A percentile compares a stretch with the other conserved stretches of the same genome.
Evolutionary conservation across 164 flowering plant genomes (phyloP).

Genomic region (Magnolia sinica): DNA sequence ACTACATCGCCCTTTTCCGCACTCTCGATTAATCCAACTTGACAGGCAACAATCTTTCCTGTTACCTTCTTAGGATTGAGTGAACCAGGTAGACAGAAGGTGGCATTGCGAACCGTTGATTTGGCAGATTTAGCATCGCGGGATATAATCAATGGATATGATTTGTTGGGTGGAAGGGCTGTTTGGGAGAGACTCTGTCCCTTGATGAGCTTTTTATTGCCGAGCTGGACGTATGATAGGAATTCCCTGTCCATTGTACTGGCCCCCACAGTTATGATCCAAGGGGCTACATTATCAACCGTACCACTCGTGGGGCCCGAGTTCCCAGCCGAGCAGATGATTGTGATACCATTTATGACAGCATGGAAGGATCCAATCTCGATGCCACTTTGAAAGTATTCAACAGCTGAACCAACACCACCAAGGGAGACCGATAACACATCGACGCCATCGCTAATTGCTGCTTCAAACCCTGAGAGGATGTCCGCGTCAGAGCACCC

Average conservation of each 20-base stretch:
- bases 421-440: slow-evolving; percentile 6
- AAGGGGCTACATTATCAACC: background rate
- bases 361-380: background rate
- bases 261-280: slow-evolving; percentile 12
- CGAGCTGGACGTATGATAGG: background rate
- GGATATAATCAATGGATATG: slow-evolving; percentile 31
- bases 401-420: background rate
- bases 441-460: slow-evolving; percentile 11
- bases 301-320: background rate
- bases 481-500: background rate
- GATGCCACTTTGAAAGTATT: background rate
- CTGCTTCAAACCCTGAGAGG: slow-evolving; percentile 9
- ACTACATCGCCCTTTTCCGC: too few species aligned
- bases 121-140: slow-evolving; percentile 18
- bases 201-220: background rate
- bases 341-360: background rate
- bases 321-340: slow-evolving; percentile 6
- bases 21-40: too few species aligned
- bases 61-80: too few species aligned
- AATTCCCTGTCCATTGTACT: slow-evolving; percentile 8
- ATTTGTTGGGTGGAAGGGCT: slow-evolving; percentile 19
- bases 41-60: too few species aligned
- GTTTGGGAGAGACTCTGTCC: slow-evolving; percentile 66
- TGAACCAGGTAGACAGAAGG: too few species aligned
- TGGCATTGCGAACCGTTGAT: slow-evolving; percentile 8